Evolutionary conservation across 2,329 filamentous ascomycete species (phyloP), one percentile per base, ranked within the genome.

Genomic region (Xylariaceae sp.): DNA sequence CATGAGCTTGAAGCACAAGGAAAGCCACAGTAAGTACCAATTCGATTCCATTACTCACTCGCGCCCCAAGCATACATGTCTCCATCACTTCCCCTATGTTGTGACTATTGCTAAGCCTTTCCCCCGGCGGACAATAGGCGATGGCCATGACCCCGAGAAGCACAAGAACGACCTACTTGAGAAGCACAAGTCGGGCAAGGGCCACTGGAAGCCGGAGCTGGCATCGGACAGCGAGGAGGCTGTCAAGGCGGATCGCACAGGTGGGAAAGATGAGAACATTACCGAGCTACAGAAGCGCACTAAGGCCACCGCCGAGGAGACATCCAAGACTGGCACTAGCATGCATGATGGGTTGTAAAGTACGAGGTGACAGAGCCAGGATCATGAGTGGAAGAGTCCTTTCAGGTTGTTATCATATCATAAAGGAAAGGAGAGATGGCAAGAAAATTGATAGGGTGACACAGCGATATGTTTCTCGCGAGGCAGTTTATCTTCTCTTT

Each of bases 141-240:
- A 72, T 11, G 73, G 79, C 59, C 72, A 75, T 64, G 81, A 69
- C 53, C 63, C 66, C 2, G 67, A 86, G 56, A 80, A 75, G 67
- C 83, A 85, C 74, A 86, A 87, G 74, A 71, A 80, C 50, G 82
- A 86, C 65, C 77, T 78, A 20, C 73, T 87, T 36, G 55, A 79
- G 59, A 92, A 92, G 77, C 81, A 90, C 55, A 84, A 87, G 70
- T 73, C 81, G 32, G 89, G 89, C 56, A 80, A 83, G 69, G 86
- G 80, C 47, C 81, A 91, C 68, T 94, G 91, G 90, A 88, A 89
- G 74, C 79, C 87, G 18, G 85, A 88, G 70, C 78, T 95, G 43
- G 89, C 90, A 3, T 89, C 85, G 43, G 84, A 91, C 72, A 89
- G 87, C 72, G 91, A 95, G 77, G 88, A 89, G 70, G 84, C 83